Evolutionary conservation across 2,329 filamentous ascomycete species (phyloP), one percentile per base, ranked within the genome.

Genomic region (Podosphaera leucotricha): DNA sequence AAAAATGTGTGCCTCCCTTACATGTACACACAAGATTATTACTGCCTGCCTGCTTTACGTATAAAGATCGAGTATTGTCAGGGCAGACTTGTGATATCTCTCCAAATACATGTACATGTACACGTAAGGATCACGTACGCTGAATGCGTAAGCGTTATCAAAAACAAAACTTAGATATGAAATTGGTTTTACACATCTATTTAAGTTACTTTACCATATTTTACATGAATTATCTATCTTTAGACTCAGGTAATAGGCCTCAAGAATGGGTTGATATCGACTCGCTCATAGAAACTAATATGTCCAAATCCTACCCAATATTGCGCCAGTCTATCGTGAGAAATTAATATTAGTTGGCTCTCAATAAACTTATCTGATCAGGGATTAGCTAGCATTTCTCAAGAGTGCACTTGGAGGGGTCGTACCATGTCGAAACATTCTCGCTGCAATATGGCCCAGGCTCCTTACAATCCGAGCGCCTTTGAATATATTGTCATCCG

Each of bases 301-400:
- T 75, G 70, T 0, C 66, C 65, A 49, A 72, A 71, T 0, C 59
- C 64, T 42, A 80, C 64, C 86, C 86, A 94, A 56, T 84, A 79
- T 56, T 87, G 82, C 2, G 84, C 86, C 44, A 94, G 58, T 36
- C 70, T 67, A 55, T 92, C 66, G n/a, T 75, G 70, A 2, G 79
- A 85, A 35, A 92, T 68, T 30, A 94, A 66, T 41, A 93, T 75
- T 19, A 94, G 66, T 51, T 86, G 75, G 0, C 77, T 78, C 2
- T 76, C 66, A 42, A 86, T 80, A 52, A 75, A 93, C 46, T 70
- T 69, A 53, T 85, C 82, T 87, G 13, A 4, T 3, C 13, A 33
- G 55, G 45, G 3, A 26, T 21, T 18, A 4, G 38, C 59, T 53
- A 60, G 46, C 20, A 41, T 43, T 18, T 43, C 16, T 20, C 30